These are phyloP conservation scores for Deinandra increscens DNA, from an alignment of 129 eudicot species.

Conservation along the genomic window DNA sequence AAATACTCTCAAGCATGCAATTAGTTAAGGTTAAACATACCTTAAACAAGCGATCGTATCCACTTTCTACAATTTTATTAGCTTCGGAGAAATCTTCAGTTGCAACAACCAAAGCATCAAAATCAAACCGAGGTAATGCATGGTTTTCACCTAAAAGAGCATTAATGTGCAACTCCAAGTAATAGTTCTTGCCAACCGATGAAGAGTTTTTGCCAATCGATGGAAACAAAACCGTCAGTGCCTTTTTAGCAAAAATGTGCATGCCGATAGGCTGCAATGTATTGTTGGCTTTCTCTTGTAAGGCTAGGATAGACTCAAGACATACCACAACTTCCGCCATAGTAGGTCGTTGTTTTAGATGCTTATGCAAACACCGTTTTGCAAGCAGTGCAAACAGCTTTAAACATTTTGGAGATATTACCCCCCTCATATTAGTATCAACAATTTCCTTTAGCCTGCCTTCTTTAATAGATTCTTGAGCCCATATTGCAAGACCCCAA, in stretches of 20 bases:
- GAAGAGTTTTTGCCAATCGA: too few relatives aligned
- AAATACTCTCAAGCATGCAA: not conserved
- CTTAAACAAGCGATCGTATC: not conserved
- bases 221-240: not conserved
- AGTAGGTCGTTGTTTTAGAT: slow-evolving; percentile 13
- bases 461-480: slow-evolving; percentile 21
- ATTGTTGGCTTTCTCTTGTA: slow-evolving; percentile 6
- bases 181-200: too few relatives aligned
- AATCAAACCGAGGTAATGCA: too few relatives aligned
- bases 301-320: slow-evolving; percentile 10
- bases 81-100: too few relatives aligned
- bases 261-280: not conserved
- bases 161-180: not conserved
- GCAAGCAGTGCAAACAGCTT: slow-evolving; percentile 3
- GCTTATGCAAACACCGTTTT: slow-evolving; percentile 4
- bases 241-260: not conserved
- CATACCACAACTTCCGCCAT: slow-evolving; percentile 12
- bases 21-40: not conserved
- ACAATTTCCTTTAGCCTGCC: slow-evolving; percentile 21
- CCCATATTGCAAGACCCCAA: slow-evolving; percentile 11
- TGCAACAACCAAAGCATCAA: too few relatives aligned
- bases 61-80: not conserved
- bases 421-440: slow-evolving; percentile 1
- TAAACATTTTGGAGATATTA: not conserved
- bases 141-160: too few relatives aligned